Evolutionary conservation across 2,329 filamentous ascomycete species (phyloP).

Genomic region (Dryadomyces quercus-mongolicae): DNA sequence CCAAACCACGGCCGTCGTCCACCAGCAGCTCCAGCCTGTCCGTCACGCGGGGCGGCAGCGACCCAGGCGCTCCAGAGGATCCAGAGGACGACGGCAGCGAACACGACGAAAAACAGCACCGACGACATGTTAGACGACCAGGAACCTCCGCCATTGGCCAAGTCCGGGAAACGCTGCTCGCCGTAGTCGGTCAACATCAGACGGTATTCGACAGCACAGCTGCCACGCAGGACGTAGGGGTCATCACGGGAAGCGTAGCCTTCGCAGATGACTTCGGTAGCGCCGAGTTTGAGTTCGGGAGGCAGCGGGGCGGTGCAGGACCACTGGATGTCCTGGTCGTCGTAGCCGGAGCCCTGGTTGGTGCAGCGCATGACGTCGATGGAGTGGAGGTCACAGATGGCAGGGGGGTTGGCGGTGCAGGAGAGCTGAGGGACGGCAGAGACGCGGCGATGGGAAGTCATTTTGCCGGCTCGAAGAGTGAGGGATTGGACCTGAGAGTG

Average conservation of each 20-base stretch:
- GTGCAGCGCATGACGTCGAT: constrained; percentile 80
- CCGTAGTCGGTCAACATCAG: constrained; percentile 67
- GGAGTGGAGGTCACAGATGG: constrained; percentile 55
- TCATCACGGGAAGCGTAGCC: constrained; percentile 70
- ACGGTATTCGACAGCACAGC: constrained; percentile 84
- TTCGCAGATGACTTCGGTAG: constrained; percentile 86
- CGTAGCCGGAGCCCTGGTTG: constrained; percentile 74
- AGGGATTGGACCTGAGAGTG: constrained; percentile 56
- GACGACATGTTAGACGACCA: background rate
- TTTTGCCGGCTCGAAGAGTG: constrained; percentile 54
- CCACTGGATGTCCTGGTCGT: constrained; percentile 76
- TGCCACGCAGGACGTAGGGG: constrained; percentile 78
- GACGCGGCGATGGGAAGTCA: constrained; percentile 67
- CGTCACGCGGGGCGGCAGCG: constrained; percentile 7
- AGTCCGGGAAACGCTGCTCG: constrained; percentile 53
- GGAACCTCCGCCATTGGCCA: constrained; percentile 28
- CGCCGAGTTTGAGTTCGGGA: constrained; percentile 56
- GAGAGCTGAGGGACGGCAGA: constrained; percentile 64
- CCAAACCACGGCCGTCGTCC: constrained; percentile 24
- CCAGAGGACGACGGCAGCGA: constrained; percentile 45
- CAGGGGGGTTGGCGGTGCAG: constrained; percentile 54
- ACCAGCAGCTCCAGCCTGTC: constrained; percentile 17
- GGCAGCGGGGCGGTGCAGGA: constrained; percentile 59
- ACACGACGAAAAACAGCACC: constrained; percentile 24
- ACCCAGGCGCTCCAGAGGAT: constrained; percentile 47